Base-by-base conservation (phyloP, 805 yeast genomes). In the Saccharomyces jurei region DNA sequence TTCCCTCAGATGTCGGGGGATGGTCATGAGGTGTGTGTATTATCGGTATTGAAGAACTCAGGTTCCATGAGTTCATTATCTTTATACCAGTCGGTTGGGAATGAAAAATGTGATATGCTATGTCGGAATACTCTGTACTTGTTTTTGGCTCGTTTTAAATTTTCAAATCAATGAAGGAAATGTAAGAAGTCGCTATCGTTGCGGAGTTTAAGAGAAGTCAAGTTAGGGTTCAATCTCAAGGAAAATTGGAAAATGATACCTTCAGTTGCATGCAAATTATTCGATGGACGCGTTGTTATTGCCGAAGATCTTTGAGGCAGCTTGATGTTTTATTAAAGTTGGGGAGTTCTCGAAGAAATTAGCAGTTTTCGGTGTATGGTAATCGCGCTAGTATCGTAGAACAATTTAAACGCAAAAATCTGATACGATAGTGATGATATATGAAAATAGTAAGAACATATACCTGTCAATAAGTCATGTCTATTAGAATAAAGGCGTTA, bases 401-500 rank as follows among this genome's bases (percentile, higher is more conserved):
- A 36, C 11, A 17, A 17, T 17, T 21, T 17, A 36, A 32, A 10
- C 8, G 44, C 25, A 36, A 36, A 36, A 36, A 17, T 17, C 2
- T 13, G 44, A 36, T 36, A 36, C 25, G 44, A 36, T 36, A 36
- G 11, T n/a, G 22, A 9, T 8, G 17, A 17, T 36, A 17, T 1
- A 36, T 9, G 22, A 11, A 17, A 22, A 10, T 26, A 26, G 5
- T 22, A 46, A 36, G 17, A 21, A 8, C 25, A 36, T n/a, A 36
- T 5, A 17, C 25, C 44, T 36, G 25, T 36, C 49, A 52, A 21
- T 50, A 54, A 46, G 44, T 4, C 9, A 60, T 60, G 63, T 55
- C 52, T 6, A 30, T 50, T 4, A 59, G 55, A 6, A 68, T 68
- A 36, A 62, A 74, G 71, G 72, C 80, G 17, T 77, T 92, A 26